Base-by-base conservation (phyloP, 2,329 filamentous ascomycete species). In the Aspergillus novoparasiticus region DNA sequence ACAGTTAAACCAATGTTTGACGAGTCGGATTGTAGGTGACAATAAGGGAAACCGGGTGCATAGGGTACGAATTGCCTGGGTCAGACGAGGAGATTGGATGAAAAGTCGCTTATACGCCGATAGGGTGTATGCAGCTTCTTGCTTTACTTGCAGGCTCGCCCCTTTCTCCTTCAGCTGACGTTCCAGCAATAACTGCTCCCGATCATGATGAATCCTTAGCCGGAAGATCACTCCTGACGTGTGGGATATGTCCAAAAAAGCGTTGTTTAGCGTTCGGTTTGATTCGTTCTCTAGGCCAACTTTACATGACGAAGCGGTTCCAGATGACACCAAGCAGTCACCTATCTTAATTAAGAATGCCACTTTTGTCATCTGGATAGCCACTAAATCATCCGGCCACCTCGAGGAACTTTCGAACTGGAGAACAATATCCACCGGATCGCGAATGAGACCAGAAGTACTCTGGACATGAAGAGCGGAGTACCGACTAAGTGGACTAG, bases 351-450 rank as follows among this genome's bases (percentile, higher is more conserved):
- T 77, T 11, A 92, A 83, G 74, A 99, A 96, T 4, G 96, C 95
- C 45, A 96, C 86, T 78, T 99, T 99, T 14, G 93, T 94, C 72
- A 93, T 88, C 76, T 99, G 95, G 61, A 98, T 97, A 6, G 94
- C 94, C 4, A 87, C 87, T 10, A 98, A 80, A 73, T 96, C 93
- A 73, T 98, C 94, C 0, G 95, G 95, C 95, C 95, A 99, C 69
- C 92, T 90, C 53, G 89, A 90, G 8, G 95, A 98, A 5, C 91
- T 92, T 79, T 99, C 95, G 70, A 99, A 98, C 73, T 94, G 94
- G 55, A 99, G 84, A 48, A 93, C 86, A 36, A 96, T 86, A 68
- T 96, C 89, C 68, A 94, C 90, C 0, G 92, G 90, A 12, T 71
- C 66, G 9, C 70, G 64, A 36, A 62, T 64, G 23, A 67, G 64